Evolutionary conservation across 1,284 basidiomycete genomes (phyloP).

Genomic region (Ganoderma leucocontextum): DNA sequence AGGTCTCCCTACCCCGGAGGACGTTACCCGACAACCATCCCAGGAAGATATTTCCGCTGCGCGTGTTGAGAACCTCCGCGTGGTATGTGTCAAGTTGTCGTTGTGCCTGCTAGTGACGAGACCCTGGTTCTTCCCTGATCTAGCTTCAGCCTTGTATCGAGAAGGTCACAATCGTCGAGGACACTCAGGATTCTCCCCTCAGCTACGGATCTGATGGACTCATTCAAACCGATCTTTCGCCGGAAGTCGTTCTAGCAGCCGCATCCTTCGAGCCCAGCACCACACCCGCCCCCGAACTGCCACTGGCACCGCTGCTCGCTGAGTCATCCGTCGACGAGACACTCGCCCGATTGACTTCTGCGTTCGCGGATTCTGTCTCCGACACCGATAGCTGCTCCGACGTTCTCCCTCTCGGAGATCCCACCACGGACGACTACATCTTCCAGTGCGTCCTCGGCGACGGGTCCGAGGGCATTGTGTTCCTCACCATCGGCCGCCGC

Average conservation of each 20-base stretch:
- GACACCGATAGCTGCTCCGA: not conserved
- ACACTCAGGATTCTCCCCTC: not conserved
- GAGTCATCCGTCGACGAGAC: not conserved
- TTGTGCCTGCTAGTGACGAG: not conserved
- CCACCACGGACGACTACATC: conserved; percentile 2
- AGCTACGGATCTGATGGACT: not conserved
- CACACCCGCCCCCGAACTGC: not conserved
- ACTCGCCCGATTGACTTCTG: not conserved
- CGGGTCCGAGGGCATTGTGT: not conserved
- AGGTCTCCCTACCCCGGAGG: not conserved
- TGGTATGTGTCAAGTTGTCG: not conserved
- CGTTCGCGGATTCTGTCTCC: not conserved
- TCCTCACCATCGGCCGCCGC: conserved; percentile 2
- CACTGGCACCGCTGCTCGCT: not conserved
- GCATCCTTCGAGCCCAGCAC: not conserved
- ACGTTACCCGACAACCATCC: not conserved
- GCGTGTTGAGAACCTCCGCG: not conserved
- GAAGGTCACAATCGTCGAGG: not conserved
- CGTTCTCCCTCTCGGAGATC: not conserved
- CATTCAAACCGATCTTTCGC: not conserved
- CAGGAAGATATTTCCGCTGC: not conserved
- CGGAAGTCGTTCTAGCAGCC: not conserved
- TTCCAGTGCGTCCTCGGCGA: conserved; percentile 4
- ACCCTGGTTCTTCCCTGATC: not conserved
- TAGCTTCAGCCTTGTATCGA: not conserved